Conservation (phyloP, 257 asterid genomes). For the Striga asiatica region DNA sequence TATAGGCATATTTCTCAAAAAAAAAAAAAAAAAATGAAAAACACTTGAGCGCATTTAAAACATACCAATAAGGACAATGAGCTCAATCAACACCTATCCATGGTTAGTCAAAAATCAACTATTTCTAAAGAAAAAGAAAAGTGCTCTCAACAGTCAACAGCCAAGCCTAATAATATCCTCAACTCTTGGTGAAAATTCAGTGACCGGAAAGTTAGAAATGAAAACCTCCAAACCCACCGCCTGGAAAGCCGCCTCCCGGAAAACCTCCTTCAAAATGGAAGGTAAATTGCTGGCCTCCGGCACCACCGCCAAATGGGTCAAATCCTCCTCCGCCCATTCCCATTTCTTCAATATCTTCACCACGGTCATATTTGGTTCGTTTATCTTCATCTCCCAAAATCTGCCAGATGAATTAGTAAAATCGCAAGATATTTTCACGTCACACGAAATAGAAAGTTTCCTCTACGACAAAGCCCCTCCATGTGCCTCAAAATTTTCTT, state of each 20-base stretch:
- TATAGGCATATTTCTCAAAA: background rate
- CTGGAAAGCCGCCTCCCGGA: conserved; percentile 63
- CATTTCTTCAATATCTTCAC: conserved; percentile 73
- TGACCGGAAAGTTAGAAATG: conserved; percentile 32
- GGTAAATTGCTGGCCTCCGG: conserved; percentile 62
- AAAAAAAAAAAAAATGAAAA: conserved; percentile 5
- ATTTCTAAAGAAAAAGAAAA: background rate
- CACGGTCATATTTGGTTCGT: conserved; percentile 70
- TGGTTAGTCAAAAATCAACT: no score
- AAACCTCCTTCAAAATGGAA: conserved; percentile 88
- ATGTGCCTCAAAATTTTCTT: no score
- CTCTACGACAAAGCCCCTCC: no score
- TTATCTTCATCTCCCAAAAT: conserved; percentile 77
- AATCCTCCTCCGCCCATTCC: conserved; percentile 84
- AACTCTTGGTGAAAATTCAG: background rate
- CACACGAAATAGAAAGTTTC: no score
- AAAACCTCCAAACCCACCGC: conserved; percentile 58
- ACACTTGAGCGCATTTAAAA: no score
- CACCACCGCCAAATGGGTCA: conserved; percentile 65
- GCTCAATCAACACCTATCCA: no score
- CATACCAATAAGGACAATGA: no score
- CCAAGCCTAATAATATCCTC: conserved; percentile 8
- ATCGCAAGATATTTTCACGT: no score
- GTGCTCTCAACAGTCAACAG: background rate
- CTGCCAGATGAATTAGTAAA: no score